Base-by-base conservation (phyloP, 2,329 filamentous ascomycete genomes). In the Aquanectria penicillioides region DNA sequence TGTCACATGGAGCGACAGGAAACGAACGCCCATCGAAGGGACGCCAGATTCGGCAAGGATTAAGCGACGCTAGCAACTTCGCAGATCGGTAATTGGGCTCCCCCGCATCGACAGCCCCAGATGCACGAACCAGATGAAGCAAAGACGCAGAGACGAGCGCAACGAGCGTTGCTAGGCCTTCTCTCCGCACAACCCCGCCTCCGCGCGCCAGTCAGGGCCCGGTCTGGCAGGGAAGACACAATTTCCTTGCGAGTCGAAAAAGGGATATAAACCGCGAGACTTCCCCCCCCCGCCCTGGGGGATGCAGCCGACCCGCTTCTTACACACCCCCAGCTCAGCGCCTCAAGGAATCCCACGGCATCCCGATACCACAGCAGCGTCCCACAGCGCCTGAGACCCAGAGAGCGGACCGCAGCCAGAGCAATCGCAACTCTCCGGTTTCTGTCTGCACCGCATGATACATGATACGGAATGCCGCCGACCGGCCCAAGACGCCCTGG, bases 231-330 rank as follows among this genome's bases (percentile, higher is more conserved):
- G 57, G 43, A 44, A 51, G 40, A 5, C 46, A 37, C 40, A 56
- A 34, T 63, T 63, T 63, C 61, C 61, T 29, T 36, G 28, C 26
- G 26, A 28, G 61, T 62, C 54, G 20, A 63, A 63, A 53, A 62
- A 57, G 59, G 61, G 59, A 63, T 63, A 63, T 63, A 63, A 63
- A 62, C 50, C 52, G 58, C 61, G 61, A 56, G 36, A 40, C 9
- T 36, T 29, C 36, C 44, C 47, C 17, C 15, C 56, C 26, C 55
- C n/a, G n/a, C 25, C 23, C 40, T 47, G 46, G 51, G 12, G 56
- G 18, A 38, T 41, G 15, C 23, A 15, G 18, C 43, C 18, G 18
- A 40, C 34, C 44, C 44, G 28, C 53, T 25, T 38, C 43, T 29
- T 33, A 38, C 56, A 29, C 11, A 41, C n/a, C n/a, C n/a, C n/a